Base-by-base conservation (phyloP, 2,329 filamentous ascomycete genomes). In the Beauveria australis region DNA sequence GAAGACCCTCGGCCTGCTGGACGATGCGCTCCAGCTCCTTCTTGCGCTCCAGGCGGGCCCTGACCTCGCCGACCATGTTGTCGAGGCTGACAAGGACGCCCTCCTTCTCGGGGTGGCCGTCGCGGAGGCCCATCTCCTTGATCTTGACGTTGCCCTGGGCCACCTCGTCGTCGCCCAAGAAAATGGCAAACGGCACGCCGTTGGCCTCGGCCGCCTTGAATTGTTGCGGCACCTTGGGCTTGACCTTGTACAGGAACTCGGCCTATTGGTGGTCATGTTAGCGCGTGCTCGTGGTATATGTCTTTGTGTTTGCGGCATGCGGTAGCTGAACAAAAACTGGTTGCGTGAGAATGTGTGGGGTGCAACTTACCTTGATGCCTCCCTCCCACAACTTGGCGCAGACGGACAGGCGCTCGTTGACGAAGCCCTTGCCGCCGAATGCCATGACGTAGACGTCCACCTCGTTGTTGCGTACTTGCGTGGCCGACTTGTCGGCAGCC, bases 371-470 rank as follows among this genome's bases (percentile, higher is more conserved):
- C 79, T 92, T 96, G 76, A 97, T 87, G 22, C 91, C 92, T 8
- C 89, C 91, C 66, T 91, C 86, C 91, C 93, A 95, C 54, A 97
- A 79, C 65, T 80, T 80, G 65, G 85, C 82, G 62, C 88, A 87
- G 43, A 97, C 82, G 28, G 85, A 79, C 85, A 97, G 92, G 65
- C 93, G 88, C 78, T 97, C 89, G 66, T 86, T 85, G 59, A 96
- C 76, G 73, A 92, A 93, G 22, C 87, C 89, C 75, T 92, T 93
- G 58, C 90, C 89, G 59, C 91, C 92, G 70, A 97, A 92, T 0
- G 92, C 92, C 92, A 97, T 97, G 69, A 97, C 89, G 74, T 86
- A 97, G 51, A 92, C 92, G 70, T 97, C 92, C 3, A 92, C 88
- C 67, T 94, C 89, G 69, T 87, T 91, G 65, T 81, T 80, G 64